phyloP scores from a whole-genome alignment of 78 protist genomes.

The Dictyostelium brefeldianum region DNA sequence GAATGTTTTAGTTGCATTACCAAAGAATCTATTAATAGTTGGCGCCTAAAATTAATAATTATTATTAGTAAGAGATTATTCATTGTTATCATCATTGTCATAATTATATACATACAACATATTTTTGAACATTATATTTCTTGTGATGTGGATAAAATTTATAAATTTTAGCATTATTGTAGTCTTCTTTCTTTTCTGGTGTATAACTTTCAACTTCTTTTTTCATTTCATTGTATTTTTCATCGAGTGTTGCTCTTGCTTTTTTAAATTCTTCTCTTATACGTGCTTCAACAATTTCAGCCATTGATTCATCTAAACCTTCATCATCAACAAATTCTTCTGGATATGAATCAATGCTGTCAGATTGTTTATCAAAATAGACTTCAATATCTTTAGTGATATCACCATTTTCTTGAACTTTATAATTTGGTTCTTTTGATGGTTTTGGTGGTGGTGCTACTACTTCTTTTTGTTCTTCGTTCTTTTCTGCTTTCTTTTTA shows the following conservation, averaged over 20 bases:
- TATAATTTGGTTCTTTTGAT: neutral
- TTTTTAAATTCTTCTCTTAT: constrained; percentile 11
- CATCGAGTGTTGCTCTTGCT: neutral
- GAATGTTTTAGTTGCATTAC: constrained; percentile 53
- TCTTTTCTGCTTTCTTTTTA: neutral
- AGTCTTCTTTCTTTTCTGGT: neutral
- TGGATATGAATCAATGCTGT: neutral
- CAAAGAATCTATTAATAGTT: constrained; percentile 44
- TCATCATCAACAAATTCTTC: constrained; percentile 35
- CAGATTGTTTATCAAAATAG: constrained; percentile 29
- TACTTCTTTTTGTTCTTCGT: neutral
- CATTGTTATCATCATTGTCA: neutral
- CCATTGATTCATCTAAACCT: neutral
- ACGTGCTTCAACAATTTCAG: neutral
- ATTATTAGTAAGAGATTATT: neutral
- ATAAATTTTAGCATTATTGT: constrained; percentile 28
- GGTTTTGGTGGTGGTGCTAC: neutral
- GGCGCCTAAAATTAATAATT: neutral
- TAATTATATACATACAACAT: neutral
- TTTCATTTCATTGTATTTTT: neutral
- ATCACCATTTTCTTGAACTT: neutral
- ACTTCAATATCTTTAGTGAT: neutral
- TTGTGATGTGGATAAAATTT: constrained; percentile 67
- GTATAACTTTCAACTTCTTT: constrained; percentile 1
- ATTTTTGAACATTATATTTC: neutral